Evolutionary conservation across 129 eudicot genomes (phyloP), one percentile per base, ranked within the genome.

Genomic region (Escallonia herrerae): DNA sequence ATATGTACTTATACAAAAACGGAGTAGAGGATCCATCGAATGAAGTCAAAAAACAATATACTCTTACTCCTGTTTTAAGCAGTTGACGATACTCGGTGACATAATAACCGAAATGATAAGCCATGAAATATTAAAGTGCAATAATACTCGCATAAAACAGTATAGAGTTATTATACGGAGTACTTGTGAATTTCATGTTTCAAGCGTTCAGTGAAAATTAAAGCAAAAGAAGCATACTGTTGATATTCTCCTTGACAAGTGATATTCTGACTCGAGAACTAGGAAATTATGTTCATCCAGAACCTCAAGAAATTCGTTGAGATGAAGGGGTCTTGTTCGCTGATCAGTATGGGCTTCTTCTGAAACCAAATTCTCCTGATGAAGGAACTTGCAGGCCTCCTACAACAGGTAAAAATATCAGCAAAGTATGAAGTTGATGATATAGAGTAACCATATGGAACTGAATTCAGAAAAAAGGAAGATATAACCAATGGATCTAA

Each of bases 201-300:
- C 77, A 10, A 63, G 60, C 64, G n/a, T 60, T 43, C 45, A 51
- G 4, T 33, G 46, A 54, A 70, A 40, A 6, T 9, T 39, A 39
- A 40, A 61, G 81, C 37, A 71, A 56, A 41, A 39, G 65, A 42
- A 40, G 65, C 95, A 58, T 86, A 90, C 97, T 67, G 74, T 52
- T 54, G 74, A 75, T 77, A 90, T 71, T 76, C 70, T 84, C 63
- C 72, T 66, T 82, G 87, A 80, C 68, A 90, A 62, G 72, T 68
- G 58, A 70, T 84, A 90, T 66, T 87, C 93, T 54, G 90, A 73
- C 43, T 87, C 95, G 53, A 90, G 66, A 39, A 56, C 66, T 72
- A 77, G 82, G 65, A 80, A 87, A 74, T 78, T 62, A 61, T 78
- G 87, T 64, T 72, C 84, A 55, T 67, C 68, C 40, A 87, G 75